Percentiles rank a stretch among this genome's conserved stretches.
Evolutionary conservation across 805 yeast species (phyloP).

Genomic region (Saturnispora mendoncae): DNA sequence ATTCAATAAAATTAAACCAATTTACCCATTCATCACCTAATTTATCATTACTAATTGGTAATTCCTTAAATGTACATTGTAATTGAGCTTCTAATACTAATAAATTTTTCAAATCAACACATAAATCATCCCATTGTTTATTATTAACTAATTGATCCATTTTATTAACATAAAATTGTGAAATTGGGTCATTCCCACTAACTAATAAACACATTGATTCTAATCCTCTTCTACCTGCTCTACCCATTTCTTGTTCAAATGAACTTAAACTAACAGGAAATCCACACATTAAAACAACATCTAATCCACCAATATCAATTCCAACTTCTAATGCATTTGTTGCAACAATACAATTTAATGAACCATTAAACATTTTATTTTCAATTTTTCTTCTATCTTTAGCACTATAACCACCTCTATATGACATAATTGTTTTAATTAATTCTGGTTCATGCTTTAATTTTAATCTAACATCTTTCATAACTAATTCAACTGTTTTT

Average conservation of each 20-base stretch:
- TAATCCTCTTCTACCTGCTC: conserved; percentile 85
- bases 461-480: conserved; percentile 68
- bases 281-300: conserved; percentile 87
- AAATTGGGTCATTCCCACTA: conserved; percentile 76
- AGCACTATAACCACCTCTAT: conserved; percentile 91
- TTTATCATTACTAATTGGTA: conserved; percentile 44
- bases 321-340: conserved; percentile 96
- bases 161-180: conserved; percentile 71
- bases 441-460: conserved; percentile 39
- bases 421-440: conserved; percentile 71
- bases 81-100: conserved; percentile 71
- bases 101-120: conserved; percentile 51
- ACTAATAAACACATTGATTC: conserved; percentile 83
- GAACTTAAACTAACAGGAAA: conserved; percentile 84
- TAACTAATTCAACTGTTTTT: conserved; percentile 73
- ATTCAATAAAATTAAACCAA: conserved; percentile 15
- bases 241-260: conserved; percentile 91
- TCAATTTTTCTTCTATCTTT: conserved; percentile 83
- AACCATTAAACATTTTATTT: conserved; percentile 81
- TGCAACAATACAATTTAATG: conserved; percentile 77
- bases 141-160: conserved; percentile 47
- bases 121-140: conserved; percentile 46
- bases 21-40: conserved; percentile 15
- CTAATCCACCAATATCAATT: conserved; percentile 87
- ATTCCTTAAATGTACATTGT: conserved; percentile 73